Evolutionary conservation across 371 early-diverging fungal genomes (phyloP).

Genomic region (Mucor irregularis): DNA sequence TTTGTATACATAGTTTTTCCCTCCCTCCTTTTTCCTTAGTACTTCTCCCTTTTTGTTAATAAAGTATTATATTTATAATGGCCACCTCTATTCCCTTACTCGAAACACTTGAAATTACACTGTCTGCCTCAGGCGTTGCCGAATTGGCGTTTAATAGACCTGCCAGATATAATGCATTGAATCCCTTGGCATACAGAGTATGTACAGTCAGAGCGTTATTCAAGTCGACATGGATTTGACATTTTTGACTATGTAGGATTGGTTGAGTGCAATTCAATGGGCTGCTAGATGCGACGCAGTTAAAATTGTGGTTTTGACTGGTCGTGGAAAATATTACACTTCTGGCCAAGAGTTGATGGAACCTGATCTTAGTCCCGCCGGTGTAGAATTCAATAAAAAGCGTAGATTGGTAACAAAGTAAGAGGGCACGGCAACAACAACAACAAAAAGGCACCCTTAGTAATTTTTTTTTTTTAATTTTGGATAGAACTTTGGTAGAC

Average conservation of each 20-base stretch:
- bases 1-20: not conserved
- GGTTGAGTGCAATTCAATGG: conserved; percentile 61
- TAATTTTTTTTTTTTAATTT: not conserved
- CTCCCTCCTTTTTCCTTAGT: not conserved
- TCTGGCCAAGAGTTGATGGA: conserved; percentile 64
- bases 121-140: conserved; percentile 58
- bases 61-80: conserved; percentile 10
- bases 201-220: not conserved
- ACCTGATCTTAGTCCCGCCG: conserved; percentile 38
- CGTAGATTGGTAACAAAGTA: conserved; percentile 22
- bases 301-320: conserved; percentile 65
- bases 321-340: conserved; percentile 67
- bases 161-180: conserved; percentile 61
- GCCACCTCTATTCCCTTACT: conserved; percentile 42
- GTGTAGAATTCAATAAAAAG: conserved; percentile 25
- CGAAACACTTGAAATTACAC: conserved; percentile 51
- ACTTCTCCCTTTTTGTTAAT: too few relatives aligned
- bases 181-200: conserved; percentile 59
- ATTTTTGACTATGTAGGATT: conserved; percentile 42
- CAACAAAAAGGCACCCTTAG: not conserved
- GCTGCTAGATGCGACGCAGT: conserved; percentile 53
- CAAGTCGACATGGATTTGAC: not conserved
- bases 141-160: conserved; percentile 73
- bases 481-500: conserved; percentile 50
- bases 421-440: too few relatives aligned